Evolutionary conservation across 805 yeast species (phyloP), one percentile per base, ranked within the genome.

Genomic region (Kazachstania psychrophila): DNA sequence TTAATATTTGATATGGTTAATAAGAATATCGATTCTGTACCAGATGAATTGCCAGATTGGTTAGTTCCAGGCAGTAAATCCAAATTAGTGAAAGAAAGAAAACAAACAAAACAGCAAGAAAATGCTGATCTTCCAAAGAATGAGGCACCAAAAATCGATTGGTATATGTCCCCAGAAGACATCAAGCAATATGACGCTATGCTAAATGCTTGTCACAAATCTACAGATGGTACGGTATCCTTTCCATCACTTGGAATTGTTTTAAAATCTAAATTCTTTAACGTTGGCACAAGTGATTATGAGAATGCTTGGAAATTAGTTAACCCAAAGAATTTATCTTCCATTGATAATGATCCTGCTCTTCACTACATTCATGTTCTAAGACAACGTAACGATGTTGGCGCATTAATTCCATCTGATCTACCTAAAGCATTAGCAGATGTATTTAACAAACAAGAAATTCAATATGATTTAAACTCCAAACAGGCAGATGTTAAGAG

Each of bases 111-210:
- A 66, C 77, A 46, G 45, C 52, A 42, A 43, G 60, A 59, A 38
- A 47, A 52, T 30, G 56, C 48, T 8, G 51, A 47, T 24, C 31
- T 50, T 12, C 52, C 52, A 29, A 41, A 45, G 8, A 32, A 31
- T n/a, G 48, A 47, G 36, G 28, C 40, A 13, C 48, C 60, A 27
- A 40, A 64, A 50, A 85, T 92, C 54, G 95, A 88, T 56, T 92
- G 98, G 98, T 92, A 92, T 62, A 87, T 92, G 46, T 77, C 95
- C 4, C 97, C 96, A 16, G 71, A 77, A 8, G 97, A 92, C 52
- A 76, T 78, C 52, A 48, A 74, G 2, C 73, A 80, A 12, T 92
- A 92, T 61, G 89, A 84, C 52, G 68, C 80, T 23, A 75, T 92
- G 23, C 83, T 87, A 56, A 67, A 77, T 26, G 19, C 48, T 2